Evolutionary conservation across 164 flowering plant genomes (phyloP).

Genomic region (Malania oleifera): DNA sequence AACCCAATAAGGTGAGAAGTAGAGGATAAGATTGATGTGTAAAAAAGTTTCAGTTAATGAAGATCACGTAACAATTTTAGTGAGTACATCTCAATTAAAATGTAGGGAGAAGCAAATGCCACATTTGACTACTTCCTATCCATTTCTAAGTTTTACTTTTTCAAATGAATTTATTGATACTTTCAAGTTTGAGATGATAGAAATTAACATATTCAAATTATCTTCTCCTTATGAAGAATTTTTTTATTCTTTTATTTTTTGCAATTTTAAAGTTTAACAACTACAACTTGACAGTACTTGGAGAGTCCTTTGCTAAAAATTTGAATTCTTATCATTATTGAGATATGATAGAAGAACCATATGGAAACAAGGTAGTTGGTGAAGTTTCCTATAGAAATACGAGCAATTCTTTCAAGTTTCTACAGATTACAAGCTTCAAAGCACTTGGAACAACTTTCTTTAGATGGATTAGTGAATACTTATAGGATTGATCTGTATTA

Average conservation of each 20-base stretch:
- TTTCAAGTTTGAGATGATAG: slow-evolving; percentile 17
- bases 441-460: slow-evolving; percentile 40
- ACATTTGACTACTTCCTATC: no score
- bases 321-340: slow-evolving; percentile 18
- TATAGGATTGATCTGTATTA: slow-evolving; percentile 12
- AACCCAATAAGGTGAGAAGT: no score
- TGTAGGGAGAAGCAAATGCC: no score
- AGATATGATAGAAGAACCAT: slow-evolving; percentile 17
- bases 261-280: slow-evolving; percentile 7
- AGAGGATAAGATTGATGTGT: no score
- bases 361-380: slow-evolving; percentile 9
- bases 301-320: slow-evolving; percentile 7
- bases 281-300: slow-evolving; percentile 8
- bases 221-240: slow-evolving; percentile 26
- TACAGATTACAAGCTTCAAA: slow-evolving; percentile 40
- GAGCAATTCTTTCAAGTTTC: slow-evolving; percentile 27
- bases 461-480: slow-evolving; percentile 8
- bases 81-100: no score
- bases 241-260: no score
- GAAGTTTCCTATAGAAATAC: slow-evolving; percentile 9
- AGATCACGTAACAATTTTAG: no score
- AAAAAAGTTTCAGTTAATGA: no score
- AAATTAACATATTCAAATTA: slow-evolving; percentile 14
- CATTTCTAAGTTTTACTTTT: slow-evolving; percentile 11
- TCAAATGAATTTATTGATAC: slow-evolving; percentile 11